These are phyloP conservation scores for Moniliella sp. DNA, from an alignment of 1,284 basidiomycete genomes.

Conservation along the genomic window DNA sequence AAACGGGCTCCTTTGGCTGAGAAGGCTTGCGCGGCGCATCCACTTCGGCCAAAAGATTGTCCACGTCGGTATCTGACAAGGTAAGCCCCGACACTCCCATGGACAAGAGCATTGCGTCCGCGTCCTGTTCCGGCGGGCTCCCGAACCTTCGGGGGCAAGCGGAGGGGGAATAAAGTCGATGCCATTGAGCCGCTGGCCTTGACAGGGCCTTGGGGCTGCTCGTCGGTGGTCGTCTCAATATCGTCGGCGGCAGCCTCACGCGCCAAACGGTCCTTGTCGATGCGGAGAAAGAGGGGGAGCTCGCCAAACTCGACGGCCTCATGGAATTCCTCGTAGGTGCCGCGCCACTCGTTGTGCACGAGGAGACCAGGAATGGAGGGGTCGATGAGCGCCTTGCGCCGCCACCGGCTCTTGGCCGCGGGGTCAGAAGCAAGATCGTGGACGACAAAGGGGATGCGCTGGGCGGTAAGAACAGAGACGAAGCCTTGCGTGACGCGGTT, in stretches of 20 bases:
- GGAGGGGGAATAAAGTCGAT: slow-evolving; percentile 7
- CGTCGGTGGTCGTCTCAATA: slow-evolving; percentile 4
- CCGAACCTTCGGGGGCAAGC: slow-evolving; percentile 13
- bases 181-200: slow-evolving; percentile 1
- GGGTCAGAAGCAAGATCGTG: slow-evolving; percentile 30
- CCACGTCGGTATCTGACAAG: slow-evolving; percentile 13
- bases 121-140: no score
- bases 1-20: slow-evolving; percentile 1
- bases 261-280: slow-evolving; percentile 6
- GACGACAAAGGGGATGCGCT: slow-evolving; percentile 25
- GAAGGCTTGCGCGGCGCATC: not conserved
- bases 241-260: slow-evolving; percentile 4
- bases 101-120: slow-evolving; percentile 18
- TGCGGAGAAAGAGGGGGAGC: slow-evolving; percentile 20
- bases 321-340: slow-evolving; percentile 30
- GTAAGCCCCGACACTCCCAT: slow-evolving; percentile 7
- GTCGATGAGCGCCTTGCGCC: slow-evolving; percentile 19
- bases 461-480: slow-evolving; percentile 17
- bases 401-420: slow-evolving; percentile 28
- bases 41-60: slow-evolving; percentile 10
- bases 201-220: not conserved
- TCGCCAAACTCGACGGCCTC: slow-evolving; percentile 31
- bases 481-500: slow-evolving; percentile 27
- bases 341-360: slow-evolving; percentile 32
- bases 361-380: slow-evolving; percentile 24